phyloP scores from a whole-genome alignment of 2,329 filamentous ascomycete species.

The Ilyonectria robusta region DNA sequence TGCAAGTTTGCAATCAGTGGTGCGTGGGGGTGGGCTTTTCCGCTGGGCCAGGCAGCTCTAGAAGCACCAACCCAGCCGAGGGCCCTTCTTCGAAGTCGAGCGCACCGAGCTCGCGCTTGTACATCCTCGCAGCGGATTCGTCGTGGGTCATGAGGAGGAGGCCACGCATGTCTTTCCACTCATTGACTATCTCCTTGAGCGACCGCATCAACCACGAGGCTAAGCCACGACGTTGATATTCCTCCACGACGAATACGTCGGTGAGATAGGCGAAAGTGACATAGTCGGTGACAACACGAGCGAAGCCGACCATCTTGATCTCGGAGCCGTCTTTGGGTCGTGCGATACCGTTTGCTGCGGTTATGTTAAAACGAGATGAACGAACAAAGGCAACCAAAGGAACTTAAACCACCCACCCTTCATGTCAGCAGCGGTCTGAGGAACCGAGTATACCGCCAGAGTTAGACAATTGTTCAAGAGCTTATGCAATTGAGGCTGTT shows the following conservation, averaged over 20 bases:
- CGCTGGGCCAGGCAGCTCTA: slow-evolving; percentile 58
- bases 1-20: slow-evolving; percentile 40
- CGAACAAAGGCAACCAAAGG: slow-evolving; percentile 27
- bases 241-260: slow-evolving; percentile 75
- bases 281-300: slow-evolving; percentile 77
- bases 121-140: slow-evolving; percentile 58
- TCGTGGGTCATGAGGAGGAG: slow-evolving; percentile 68
- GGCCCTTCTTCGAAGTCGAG: slow-evolving; percentile 60
- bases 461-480: slow-evolving; percentile 72
- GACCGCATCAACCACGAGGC: slow-evolving; percentile 76
- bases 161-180: slow-evolving; percentile 72
- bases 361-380: slow-evolving; percentile 22
- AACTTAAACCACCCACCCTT: slow-evolving; percentile 52
- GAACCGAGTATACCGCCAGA: slow-evolving; percentile 68
- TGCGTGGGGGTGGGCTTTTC: slow-evolving; percentile 53
- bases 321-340: slow-evolving; percentile 49
- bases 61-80: slow-evolving; percentile 56
- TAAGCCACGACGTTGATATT: slow-evolving; percentile 73
- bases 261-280: slow-evolving; percentile 77
- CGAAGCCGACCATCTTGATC: slow-evolving; percentile 57
- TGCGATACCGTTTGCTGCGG: slow-evolving; percentile 51
- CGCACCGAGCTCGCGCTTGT: slow-evolving; percentile 63
- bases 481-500: slow-evolving; percentile 62
- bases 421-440: slow-evolving; percentile 57
- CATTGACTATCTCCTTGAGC: slow-evolving; percentile 68